These are phyloP conservation scores for Coniophora puteana DNA, from an alignment of 1,284 basidiomycete genomes.

Conservation along the genomic window DNA sequence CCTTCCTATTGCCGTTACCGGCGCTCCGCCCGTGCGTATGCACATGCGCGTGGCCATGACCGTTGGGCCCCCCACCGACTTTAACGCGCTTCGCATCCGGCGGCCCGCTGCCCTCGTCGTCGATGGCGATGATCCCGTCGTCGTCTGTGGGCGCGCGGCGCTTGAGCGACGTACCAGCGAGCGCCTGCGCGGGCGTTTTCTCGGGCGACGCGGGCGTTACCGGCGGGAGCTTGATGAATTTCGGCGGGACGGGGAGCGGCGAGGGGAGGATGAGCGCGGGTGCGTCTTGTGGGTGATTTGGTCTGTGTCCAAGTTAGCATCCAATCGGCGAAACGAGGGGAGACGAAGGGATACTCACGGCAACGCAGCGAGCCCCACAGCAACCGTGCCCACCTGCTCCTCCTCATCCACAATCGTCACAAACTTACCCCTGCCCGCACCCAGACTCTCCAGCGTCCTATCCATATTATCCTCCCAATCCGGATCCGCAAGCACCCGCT, in stretches of 20 bases:
- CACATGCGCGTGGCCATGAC: too few species aligned
- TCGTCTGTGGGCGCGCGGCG: conserved; percentile 55
- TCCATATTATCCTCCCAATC: conserved; percentile 87
- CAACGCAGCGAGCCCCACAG: conserved; percentile 65
- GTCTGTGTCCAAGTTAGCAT: conserved; percentile 33
- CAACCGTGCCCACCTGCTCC: conserved; percentile 69
- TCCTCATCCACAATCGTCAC: conserved; percentile 88
- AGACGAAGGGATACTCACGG: conserved; percentile 53
- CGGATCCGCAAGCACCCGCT: conserved; percentile 78
- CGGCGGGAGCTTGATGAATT: conserved; percentile 41
- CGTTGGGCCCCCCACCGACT: too few species aligned
- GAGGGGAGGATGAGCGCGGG: conserved; percentile 57
- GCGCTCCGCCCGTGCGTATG: too few species aligned
- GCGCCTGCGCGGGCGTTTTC: too few species aligned
- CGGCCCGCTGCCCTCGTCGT: too few species aligned
- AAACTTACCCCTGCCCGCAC: conserved; percentile 74
- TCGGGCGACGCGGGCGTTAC: conserved; percentile 42
- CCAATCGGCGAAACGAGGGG: conserved; percentile 2
- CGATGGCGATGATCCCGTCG: conserved; percentile 42
- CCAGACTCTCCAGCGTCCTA: conserved; percentile 69
- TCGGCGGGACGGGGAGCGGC: conserved; percentile 53
- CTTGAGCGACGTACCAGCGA: conserved; percentile 42
- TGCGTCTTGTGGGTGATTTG: conserved; percentile 46
- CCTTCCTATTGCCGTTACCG: too few species aligned
- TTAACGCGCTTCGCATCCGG: too few species aligned